Conservation (phyloP, 2,329 filamentous ascomycete genomes). For the Alternaria sp. region DNA sequence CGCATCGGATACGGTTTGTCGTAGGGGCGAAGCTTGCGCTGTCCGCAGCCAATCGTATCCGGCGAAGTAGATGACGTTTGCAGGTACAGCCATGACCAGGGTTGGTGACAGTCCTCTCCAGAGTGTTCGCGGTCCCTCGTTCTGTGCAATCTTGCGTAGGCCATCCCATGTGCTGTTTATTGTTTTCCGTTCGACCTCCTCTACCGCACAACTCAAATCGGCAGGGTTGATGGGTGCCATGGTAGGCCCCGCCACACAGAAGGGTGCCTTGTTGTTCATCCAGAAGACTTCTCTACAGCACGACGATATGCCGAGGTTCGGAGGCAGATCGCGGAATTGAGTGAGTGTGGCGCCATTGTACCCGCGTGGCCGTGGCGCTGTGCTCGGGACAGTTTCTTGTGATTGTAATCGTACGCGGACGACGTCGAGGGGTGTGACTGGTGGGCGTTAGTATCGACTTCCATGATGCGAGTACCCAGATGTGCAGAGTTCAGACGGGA, state of each 20-base stretch:
- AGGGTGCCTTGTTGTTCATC: slow-evolving; percentile 81
- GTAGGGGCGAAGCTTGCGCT: slow-evolving; percentile 75
- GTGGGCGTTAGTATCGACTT: slow-evolving; percentile 10
- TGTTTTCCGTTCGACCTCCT: slow-evolving; percentile 81
- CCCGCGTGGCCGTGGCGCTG: slow-evolving; percentile 56
- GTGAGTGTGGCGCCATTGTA: slow-evolving; percentile 41
- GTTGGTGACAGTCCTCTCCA: slow-evolving; percentile 97
- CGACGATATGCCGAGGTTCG: slow-evolving; percentile 87
- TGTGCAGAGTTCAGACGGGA: neutral
- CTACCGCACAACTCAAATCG: slow-evolving; percentile 74
- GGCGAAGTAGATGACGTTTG: slow-evolving; percentile 98
- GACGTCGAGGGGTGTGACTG: slow-evolving; percentile 91
- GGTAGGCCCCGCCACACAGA: slow-evolving; percentile 75
- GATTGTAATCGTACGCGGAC: slow-evolving; percentile 94
- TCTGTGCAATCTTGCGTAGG: slow-evolving; percentile 89
- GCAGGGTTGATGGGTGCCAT: slow-evolving; percentile 53
- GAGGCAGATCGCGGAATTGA: slow-evolving; percentile 72
- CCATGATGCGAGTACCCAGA: neutral
- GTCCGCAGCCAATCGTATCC: slow-evolving; percentile 94
- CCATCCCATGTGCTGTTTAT: slow-evolving; percentile 94
- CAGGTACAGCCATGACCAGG: slow-evolving; percentile 89
- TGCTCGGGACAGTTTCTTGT: slow-evolving; percentile 64
- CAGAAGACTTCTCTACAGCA: slow-evolving; percentile 99
- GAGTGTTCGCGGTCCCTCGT: slow-evolving; percentile 84
- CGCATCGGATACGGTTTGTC: slow-evolving; percentile 61